Base-by-base conservation (phyloP, 202 grass and related monocot genomes). In the Digitaria exilis region DNA sequence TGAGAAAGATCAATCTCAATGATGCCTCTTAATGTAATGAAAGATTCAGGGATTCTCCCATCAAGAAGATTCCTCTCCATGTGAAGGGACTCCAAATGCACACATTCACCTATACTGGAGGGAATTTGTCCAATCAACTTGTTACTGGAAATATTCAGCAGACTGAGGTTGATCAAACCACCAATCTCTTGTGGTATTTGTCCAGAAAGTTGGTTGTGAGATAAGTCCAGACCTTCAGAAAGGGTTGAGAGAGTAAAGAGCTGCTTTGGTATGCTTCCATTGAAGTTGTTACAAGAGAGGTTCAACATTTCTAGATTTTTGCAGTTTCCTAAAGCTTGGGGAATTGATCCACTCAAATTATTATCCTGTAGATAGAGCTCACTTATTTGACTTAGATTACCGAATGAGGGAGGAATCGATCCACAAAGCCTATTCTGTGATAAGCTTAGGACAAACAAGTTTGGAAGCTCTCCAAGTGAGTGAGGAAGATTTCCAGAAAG, bases 1-100 rank as follows among this genome's bases (percentile, higher is more conserved):
- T 7, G 62, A 46, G 91, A 93, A 77, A 93, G 79, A 69, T 93
- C 91, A 22, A 86, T 39, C 24, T 73, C 88, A 9, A 44, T 25
- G 10, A 90, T 61, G 58, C 88, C 88, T 90, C 45, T 93, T 39
- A 90, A 31, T 1, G 21, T 8, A 0, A 0, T 7, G 34, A 90
- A 86, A 10, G 85, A 77, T 34, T n/a, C 25, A 30, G 88, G 88
- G 73, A 90, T 88, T 11, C 4, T 45, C 17, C 85, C 91, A 24
- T 88, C 49, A 45, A 88, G 73, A 65, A 76, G 49, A 28, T 93
- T 93, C 1, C 37, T 82, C 13, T 90, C 68, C 61, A 93, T 76
- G 52, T 50, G 69, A 1, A 93, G 56, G 29, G 69, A 26, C 77
- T 87, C 84, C 54, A 93, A 82, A 8, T 81, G 77, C n/a, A 87